Evolutionary conservation across 163 green algal genomes (phyloP), one percentile per base, ranked within the genome.

Genomic region (Chlamydomonas reinhardtii): DNA sequence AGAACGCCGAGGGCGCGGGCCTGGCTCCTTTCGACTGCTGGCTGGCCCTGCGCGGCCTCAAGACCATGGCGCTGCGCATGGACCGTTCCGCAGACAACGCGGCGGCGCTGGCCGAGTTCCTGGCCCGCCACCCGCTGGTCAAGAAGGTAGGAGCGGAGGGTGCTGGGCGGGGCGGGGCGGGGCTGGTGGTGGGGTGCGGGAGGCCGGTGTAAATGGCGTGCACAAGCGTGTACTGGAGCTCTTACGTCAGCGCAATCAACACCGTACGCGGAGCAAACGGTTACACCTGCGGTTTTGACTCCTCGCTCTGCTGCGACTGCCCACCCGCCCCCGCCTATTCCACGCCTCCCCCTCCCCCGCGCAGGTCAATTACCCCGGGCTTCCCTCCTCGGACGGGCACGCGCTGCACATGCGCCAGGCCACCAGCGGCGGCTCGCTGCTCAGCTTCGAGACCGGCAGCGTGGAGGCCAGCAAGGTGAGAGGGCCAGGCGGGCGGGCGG

Each of bases 51-150:
- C 93, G 98, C 8, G 98, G 98, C 48, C 89, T 99, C 14, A 99
- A 99, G 88, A 99, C 98, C 59, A 99, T 99, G 98, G 89, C 93
- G 3, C 91, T 99, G 86, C 94, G 98, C 54, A 98, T 99, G 94
- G 95, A 99, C 91, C 90, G 90, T 22, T 93, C 96, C 74, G 91
- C 91, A 0, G 61, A 82, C 29, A 97, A 95, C 82, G 91, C 87
- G 11, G 91, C 86, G 32, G 89, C 91, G 37, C 90, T 99, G 14
- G 98, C 97, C 0, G 59, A 88, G 34, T 99, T 94, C 87, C 94
- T 99, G 77, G 86, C 89, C 14, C 29, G 37, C 1, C 97, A 99
- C 90, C 96, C 97, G 0, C 89, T 97, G 48, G 95, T 99, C 31
- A 97, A 98, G 32, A 88, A 91, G 48, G 48, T 56, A n/a, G n/a